These are phyloP conservation scores for Trichoderma simmonsii DNA, from an alignment of 2,329 filamentous ascomycete genomes.

Conservation along the genomic window DNA sequence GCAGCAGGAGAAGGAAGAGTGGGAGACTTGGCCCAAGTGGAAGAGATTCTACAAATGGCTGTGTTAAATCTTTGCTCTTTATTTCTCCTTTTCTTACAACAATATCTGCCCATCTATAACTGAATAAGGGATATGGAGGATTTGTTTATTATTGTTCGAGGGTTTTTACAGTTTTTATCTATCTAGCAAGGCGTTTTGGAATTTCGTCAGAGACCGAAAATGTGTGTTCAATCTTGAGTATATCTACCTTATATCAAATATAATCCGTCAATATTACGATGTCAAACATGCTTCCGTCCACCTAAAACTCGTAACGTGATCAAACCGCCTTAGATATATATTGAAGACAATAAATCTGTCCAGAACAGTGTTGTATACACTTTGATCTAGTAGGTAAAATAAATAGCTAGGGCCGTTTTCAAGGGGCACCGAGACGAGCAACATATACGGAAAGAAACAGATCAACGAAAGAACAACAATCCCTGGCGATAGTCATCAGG, in stretches of 20 bases:
- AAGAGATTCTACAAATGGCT: conserved; percentile 72
- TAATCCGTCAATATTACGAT: not conserved
- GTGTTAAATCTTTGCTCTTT: conserved; percentile 46
- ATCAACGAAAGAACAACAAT: not conserved
- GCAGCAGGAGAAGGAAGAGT: conserved; percentile 75
- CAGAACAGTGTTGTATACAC: not conserved
- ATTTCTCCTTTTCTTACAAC: not conserved
- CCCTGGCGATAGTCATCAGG: not conserved
- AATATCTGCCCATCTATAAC: not conserved
- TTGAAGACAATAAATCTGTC: not conserved
- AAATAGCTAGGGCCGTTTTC: not conserved
- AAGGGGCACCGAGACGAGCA: not conserved
- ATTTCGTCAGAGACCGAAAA: not conserved
- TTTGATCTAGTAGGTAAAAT: not conserved
- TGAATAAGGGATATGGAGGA: not conserved
- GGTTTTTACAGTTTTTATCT: not conserved
- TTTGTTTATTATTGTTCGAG: not conserved
- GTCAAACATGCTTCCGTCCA: not conserved
- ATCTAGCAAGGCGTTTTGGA: conserved; percentile 14
- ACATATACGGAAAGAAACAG: not conserved
- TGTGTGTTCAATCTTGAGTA: not conserved
- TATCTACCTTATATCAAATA: not conserved
- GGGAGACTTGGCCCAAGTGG: conserved; percentile 68
- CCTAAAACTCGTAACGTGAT: not conserved
- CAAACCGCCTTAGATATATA: not conserved